Conservation (phyloP, 1,139 yeast genomes). For the Magnusiomyces fungicola region DNA sequence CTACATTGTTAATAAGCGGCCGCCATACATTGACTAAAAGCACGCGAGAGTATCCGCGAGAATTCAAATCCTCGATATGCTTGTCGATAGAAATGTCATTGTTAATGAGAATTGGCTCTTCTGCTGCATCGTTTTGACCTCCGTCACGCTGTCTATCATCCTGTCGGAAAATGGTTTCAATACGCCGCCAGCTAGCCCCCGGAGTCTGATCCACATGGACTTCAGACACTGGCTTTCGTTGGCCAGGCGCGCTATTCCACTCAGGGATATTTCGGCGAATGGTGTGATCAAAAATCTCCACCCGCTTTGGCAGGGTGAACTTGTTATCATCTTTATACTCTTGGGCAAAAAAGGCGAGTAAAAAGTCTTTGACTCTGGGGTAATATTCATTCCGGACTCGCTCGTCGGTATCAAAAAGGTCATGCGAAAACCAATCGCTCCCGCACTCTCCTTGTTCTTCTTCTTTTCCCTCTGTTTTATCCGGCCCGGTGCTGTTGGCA, state of each 20-base stretch:
- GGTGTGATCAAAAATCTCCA: constrained; percentile 24
- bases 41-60: constrained; percentile 17
- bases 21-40: constrained; percentile 26
- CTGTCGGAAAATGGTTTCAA: no score
- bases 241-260: constrained; percentile 9
- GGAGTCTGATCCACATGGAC: constrained; percentile 26
- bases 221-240: constrained; percentile 20
- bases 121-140: no score
- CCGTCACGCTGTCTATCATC: no score
- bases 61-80: constrained; percentile 20
- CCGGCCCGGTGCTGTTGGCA: no score
- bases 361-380: constrained; percentile 17
- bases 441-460: no score
- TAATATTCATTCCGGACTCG: constrained; percentile 19
- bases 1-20: constrained; percentile 20
- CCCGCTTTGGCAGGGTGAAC: no score
- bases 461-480: no score
- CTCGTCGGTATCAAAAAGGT: constrained; percentile 18
- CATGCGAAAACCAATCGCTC: constrained; percentile 10
- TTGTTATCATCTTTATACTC: constrained; percentile 10
- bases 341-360: constrained; percentile 8
- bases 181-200: constrained; percentile 21
- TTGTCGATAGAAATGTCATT: no score
- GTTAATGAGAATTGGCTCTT: no score
- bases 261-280: constrained; percentile 17